A percentile compares a stretch with the other conserved stretches of the same genome.
phyloP scores from a whole-genome alignment of 257 asterid genomes.

The Marsdenia floribunda region DNA sequence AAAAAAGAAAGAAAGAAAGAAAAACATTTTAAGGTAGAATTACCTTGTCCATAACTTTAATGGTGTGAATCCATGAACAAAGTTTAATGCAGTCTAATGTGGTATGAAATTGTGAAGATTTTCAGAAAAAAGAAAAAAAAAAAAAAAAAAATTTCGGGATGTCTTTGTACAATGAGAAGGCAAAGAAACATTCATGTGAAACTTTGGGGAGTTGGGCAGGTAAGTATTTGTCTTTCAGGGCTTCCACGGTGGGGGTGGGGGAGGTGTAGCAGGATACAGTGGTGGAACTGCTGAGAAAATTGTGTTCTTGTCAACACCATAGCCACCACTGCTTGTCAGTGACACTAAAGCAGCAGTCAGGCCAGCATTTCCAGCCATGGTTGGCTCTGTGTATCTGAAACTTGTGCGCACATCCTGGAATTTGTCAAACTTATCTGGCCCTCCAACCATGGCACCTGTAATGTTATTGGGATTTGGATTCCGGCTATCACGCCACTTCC shows the following conservation, averaged over 20 bases:
- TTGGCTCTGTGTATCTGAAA: slow-evolving; percentile 80
- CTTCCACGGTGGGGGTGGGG: slow-evolving; percentile 92
- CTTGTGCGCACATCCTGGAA: slow-evolving; percentile 54
- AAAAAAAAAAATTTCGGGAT: too few relatives aligned
- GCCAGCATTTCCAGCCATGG: slow-evolving; percentile 88
- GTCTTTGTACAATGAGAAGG: slow-evolving; percentile 8
- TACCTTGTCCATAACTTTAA: too few relatives aligned
- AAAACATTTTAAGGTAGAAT: too few relatives aligned
- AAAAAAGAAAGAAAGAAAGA: too few relatives aligned
- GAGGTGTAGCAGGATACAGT: slow-evolving; percentile 48
- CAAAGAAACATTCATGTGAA: background rate
- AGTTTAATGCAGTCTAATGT: too few relatives aligned
- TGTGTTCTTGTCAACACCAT: slow-evolving; percentile 54
- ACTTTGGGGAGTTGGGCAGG: background rate
- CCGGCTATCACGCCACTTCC: slow-evolving; percentile 57
- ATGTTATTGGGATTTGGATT: slow-evolving; percentile 59
- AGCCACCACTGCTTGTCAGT: slow-evolving; percentile 48
- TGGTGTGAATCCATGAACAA: too few relatives aligned
- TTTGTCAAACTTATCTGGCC: slow-evolving; percentile 73
- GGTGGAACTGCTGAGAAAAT: slow-evolving; percentile 81
- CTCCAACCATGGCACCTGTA: slow-evolving; percentile 83
- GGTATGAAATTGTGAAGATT: background rate
- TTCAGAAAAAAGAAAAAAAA: background rate
- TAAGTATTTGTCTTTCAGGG: slow-evolving; percentile 32
- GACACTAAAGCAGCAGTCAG: slow-evolving; percentile 81